These are phyloP conservation scores for Pueraria montana DNA, from an alignment of 306 rosid genomes.

Conservation along the genomic window DNA sequence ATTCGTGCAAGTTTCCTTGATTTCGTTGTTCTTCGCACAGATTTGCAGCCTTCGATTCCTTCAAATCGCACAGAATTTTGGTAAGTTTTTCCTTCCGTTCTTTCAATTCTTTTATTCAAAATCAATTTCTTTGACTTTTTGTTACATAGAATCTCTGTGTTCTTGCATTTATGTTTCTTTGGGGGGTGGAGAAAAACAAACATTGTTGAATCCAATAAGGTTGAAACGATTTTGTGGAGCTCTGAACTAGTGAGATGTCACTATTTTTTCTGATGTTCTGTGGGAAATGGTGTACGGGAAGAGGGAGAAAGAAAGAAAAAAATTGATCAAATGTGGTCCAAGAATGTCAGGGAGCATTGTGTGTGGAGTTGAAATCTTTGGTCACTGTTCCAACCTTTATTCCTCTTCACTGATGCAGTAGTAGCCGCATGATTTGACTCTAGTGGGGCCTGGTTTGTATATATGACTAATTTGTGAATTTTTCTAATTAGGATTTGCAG, in stretches of 20 bases:
- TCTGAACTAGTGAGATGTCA: conserved; percentile 28
- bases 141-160: too few relatives aligned
- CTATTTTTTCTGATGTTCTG: conserved; percentile 19
- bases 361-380: conserved; percentile 36
- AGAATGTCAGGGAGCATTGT: conserved; percentile 47
- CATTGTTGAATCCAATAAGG: conserved; percentile 16
- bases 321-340: conserved; percentile 50
- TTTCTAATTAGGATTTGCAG: conserved; percentile 42
- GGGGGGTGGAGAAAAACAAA: not conserved
- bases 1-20: too few relatives aligned
- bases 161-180: conserved; percentile 24
- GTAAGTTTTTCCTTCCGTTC: too few relatives aligned
- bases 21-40: too few relatives aligned
- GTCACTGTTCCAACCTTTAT: conserved; percentile 43
- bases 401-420: conserved; percentile 46
- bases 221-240: conserved; percentile 10
- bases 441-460: conserved; percentile 48
- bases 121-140: too few relatives aligned
- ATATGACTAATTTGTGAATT: conserved; percentile 28
- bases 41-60: too few relatives aligned
- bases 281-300: conserved; percentile 39
- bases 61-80: too few relatives aligned
- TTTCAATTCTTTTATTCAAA: too few relatives aligned
- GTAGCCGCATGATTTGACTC: conserved; percentile 52
- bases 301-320: not conserved